Evolutionary conservation across 2,329 filamentous ascomycete genomes (phyloP), one percentile per base, ranked within the genome.

Genomic region (Neofusicoccum umdonicola): DNA sequence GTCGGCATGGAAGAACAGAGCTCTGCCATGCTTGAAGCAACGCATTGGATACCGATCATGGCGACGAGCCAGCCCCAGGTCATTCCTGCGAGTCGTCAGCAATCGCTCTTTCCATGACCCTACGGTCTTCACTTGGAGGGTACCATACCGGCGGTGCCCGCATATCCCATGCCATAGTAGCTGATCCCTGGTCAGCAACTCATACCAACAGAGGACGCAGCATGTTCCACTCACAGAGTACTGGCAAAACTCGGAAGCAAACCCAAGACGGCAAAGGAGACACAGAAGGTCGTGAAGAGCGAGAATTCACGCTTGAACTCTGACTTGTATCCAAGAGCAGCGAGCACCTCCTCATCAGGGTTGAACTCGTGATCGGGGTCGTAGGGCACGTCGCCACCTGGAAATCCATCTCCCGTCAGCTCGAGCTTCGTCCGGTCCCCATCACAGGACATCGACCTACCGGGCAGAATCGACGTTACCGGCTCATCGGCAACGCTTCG

Each of bases 21-120:
- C 75, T 92, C 89, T 1, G 89, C 89, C 82, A 81, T 83, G 31
- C 74, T 84, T 76, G 87, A 83, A 8, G 89, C 89, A 64, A 91
- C 85, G 74, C 85, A 87, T 72, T 91, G 85, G 44, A 92, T 90
- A 45, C 90, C 90, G 4, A 88, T 69, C 84, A 91, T 90, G 56
- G 88, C 88, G 51, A 92, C 81, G 34, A 91, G 77, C 89, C 90
- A 92, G 4, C 89, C 90, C 89, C 89, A 92, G 2, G 87, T 88
- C 87, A 91, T 90, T 27, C 87, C 87, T 65, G 81, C 31, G n/a
- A 15, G 8, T n/a, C 42, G 19, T n/a, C 7, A 47, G 35, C 45
- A 42, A 63, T 69, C 41, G 71, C 66, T 27, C 39, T 39, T 39
- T 3, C 31, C 27, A 7, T 1, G 27, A 31, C 5, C 27, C 1